phyloP scores from a whole-genome alignment of 1,284 basidiomycete species.

The Naganishia liquefaciens region DNA sequence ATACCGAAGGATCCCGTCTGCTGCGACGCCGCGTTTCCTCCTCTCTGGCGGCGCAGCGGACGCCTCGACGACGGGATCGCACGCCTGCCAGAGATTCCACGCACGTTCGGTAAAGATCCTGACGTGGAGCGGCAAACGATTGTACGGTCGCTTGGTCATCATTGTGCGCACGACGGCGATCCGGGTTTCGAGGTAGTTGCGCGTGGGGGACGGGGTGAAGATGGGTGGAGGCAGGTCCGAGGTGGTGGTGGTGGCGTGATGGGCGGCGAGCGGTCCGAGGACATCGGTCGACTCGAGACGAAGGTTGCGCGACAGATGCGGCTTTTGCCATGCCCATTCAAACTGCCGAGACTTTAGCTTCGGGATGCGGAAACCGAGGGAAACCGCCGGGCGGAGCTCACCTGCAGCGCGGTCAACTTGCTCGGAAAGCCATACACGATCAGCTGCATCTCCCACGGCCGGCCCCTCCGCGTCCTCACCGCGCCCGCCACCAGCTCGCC shows the following conservation, averaged over 20 bases:
- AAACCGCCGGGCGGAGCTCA: constrained; percentile 33
- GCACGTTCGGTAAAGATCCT: constrained; percentile 67
- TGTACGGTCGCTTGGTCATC: constrained; percentile 43
- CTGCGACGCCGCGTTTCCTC: constrained; percentile 5
- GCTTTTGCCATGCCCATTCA: constrained; percentile 91
- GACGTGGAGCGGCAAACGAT: constrained; percentile 54
- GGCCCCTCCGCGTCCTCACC: constrained; percentile 65
- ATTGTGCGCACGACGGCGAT: constrained; percentile 47
- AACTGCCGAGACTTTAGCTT: constrained; percentile 57
- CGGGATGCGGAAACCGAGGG: background rate
- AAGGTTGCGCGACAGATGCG: constrained; percentile 57
- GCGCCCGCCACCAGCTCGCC: constrained; percentile 76
- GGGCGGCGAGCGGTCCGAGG: constrained; percentile 9
- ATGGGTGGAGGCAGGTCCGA: constrained; percentile 31
- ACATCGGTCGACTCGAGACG: constrained; percentile 32
- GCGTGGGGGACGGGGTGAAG: constrained; percentile 46
- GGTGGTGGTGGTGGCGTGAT: constrained; percentile 7
- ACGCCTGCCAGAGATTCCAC: constrained; percentile 35
- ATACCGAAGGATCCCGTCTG: constrained; percentile 34
- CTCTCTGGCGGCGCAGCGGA: background rate
- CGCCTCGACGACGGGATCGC: constrained; percentile 17
- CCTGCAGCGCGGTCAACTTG: constrained; percentile 70
- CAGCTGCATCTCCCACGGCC: constrained; percentile 86
- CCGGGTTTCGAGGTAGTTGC: constrained; percentile 46
- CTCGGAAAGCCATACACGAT: constrained; percentile 84